Evolutionary conservation across 495 filamentous ascomycete species (phyloP).

Genomic region (Neurospora africana): DNA sequence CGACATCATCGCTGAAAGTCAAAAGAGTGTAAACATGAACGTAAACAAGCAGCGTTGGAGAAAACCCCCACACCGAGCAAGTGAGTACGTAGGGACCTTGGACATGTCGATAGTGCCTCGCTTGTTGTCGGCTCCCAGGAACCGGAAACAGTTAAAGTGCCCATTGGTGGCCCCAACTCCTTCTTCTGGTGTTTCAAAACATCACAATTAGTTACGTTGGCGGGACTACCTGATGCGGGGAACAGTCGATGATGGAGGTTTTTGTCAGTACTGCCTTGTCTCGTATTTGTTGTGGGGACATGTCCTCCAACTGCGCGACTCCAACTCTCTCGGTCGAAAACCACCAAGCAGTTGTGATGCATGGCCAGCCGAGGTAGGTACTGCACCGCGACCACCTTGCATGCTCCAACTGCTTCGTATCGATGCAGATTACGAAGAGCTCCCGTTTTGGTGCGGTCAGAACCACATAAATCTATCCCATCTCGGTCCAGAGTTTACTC

Average conservation of each 20-base stretch:
- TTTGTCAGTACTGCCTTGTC: neutral
- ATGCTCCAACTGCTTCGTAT: neutral
- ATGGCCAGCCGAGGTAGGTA: neutral
- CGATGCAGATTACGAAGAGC: neutral
- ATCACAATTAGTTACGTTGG: neutral
- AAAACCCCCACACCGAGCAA: neutral
- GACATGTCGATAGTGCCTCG: neutral
- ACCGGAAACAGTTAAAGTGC: neutral
- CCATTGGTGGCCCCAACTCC: neutral
- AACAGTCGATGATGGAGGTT: neutral
- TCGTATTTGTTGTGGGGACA: neutral
- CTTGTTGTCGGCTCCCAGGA: neutral
- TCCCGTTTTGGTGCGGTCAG: neutral
- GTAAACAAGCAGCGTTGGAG: neutral
- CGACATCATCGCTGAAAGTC: neutral
- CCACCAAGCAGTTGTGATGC: neutral
- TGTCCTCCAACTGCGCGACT: neutral
- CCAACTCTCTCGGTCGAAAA: neutral
- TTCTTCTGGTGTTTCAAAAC: neutral
- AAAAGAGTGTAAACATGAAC: neutral
- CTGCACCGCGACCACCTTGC: neutral
- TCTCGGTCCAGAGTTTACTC: constrained; percentile 28
- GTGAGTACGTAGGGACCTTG: neutral
- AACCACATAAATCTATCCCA: neutral
- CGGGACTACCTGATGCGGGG: neutral